Conservation (phyloP, 345 rosid species). For the Eucalyptus polyanthemos region DNA sequence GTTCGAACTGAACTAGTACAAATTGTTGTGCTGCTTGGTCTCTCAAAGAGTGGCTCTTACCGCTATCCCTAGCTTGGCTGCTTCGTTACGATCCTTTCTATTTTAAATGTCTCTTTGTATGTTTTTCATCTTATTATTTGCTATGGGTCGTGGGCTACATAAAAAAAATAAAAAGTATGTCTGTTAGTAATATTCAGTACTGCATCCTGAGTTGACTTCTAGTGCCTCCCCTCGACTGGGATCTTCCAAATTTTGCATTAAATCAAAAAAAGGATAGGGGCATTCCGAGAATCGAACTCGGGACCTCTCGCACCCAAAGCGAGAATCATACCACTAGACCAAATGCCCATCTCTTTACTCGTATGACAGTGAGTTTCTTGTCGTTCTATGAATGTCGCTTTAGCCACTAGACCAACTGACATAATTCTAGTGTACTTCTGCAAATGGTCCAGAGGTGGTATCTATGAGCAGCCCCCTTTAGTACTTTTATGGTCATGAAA, state of each 20-base stretch:
- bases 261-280: slow-evolving; percentile 2
- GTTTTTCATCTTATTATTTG: background rate
- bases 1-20: background rate
- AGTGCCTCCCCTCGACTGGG: background rate
- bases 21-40: background rate
- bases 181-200: background rate
- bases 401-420: slow-evolving; percentile 21
- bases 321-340: slow-evolving; percentile 74
- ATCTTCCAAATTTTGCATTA: background rate
- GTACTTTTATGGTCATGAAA: background rate
- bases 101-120: background rate
- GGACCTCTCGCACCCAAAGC: slow-evolving; percentile 95
- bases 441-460: background rate
- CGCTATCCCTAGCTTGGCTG: background rate
- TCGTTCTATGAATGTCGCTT: background rate
- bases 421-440: background rate
- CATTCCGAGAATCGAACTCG: slow-evolving; percentile 77
- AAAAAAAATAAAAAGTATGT: background rate
- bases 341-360: background rate
- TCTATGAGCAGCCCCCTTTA: background rate
- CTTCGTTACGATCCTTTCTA: background rate
- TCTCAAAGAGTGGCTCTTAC: background rate
- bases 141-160: background rate
- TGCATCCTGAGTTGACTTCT: background rate
- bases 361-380: background rate